Evolutionary conservation across 2,329 filamentous ascomycete genomes (phyloP).

Genomic region (Nothophaeocryptopus gaeumannii): DNA sequence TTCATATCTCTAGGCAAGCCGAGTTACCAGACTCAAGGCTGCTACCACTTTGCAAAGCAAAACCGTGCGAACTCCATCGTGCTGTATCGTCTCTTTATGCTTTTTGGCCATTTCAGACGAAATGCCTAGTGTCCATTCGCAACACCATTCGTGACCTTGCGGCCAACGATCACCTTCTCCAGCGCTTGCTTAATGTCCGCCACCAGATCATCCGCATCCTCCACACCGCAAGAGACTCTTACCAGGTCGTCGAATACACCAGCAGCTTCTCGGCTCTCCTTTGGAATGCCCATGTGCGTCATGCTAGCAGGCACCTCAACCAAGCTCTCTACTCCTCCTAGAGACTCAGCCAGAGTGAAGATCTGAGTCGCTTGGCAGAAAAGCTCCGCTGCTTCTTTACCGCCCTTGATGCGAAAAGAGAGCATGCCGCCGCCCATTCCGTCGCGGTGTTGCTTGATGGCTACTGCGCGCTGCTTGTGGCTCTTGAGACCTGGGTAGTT

Average conservation of each 20-base stretch:
- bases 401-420: constrained; percentile 88
- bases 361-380: constrained; percentile 89
- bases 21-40: too few species aligned
- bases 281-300: constrained; percentile 95
- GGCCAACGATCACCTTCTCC: constrained; percentile 64
- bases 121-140: constrained; percentile 16
- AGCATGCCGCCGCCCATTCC: constrained; percentile 97
- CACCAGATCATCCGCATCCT: constrained; percentile 81
- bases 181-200: constrained; percentile 80
- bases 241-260: constrained; percentile 95
- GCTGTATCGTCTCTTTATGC: constrained; percentile 10
- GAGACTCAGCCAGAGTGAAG: constrained; percentile 88
- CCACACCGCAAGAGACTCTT: constrained; percentile 87
- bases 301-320: constrained; percentile 91
- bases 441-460: constrained; percentile 85
- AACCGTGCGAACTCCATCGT: neutral
- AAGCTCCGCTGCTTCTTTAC: constrained; percentile 77
- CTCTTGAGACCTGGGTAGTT: constrained; percentile 92
- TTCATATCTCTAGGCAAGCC: too few species aligned
- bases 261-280: constrained; percentile 82
- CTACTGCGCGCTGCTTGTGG: constrained; percentile 81
- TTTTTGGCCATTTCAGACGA: constrained; percentile 1
- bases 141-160: constrained; percentile 46
- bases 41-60: too few species aligned
- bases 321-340: constrained; percentile 89